phyloP scores from a whole-genome alignment of 1,284 basidiomycete species.

The Pseudomicrostroma phylloplanum region DNA sequence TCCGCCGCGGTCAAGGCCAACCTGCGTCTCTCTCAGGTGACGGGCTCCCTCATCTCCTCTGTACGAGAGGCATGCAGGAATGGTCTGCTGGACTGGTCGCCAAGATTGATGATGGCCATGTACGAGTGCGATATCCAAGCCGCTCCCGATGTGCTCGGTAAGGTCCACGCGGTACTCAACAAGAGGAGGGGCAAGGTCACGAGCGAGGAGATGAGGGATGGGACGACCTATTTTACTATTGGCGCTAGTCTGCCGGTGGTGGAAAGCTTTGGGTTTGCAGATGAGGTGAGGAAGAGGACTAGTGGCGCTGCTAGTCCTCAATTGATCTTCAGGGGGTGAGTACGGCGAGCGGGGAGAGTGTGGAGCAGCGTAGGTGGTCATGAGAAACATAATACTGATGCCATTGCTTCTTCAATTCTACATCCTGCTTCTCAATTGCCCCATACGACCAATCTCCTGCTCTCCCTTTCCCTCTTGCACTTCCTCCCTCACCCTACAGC shows the following conservation, averaged over 20 bases:
- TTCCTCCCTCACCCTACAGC: neutral
- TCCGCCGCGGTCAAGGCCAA: constrained; percentile 47
- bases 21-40: constrained; percentile 63
- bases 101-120: constrained; percentile 93
- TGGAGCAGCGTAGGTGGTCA: neutral
- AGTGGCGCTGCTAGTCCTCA: constrained; percentile 95
- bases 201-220: constrained; percentile 97
- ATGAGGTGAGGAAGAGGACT: constrained; percentile 91
- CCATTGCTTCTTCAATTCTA: no score
- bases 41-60: constrained; percentile 80
- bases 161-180: constrained; percentile 92
- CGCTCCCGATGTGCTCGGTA: constrained; percentile 92
- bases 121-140: constrained; percentile 98
- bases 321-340: constrained; percentile 79
- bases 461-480: neutral
- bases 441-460: constrained; percentile 53
- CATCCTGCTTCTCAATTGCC: constrained; percentile 68
- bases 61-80: constrained; percentile 81
- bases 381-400: constrained; percentile 52
- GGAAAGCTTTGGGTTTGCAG: constrained; percentile 94
- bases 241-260: constrained; percentile 87
- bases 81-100: constrained; percentile 93
- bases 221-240: constrained; percentile 89
- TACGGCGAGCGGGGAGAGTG: constrained; percentile 52
- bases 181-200: constrained; percentile 83